Evolutionary conservation across 2,329 filamentous ascomycete species (phyloP), one percentile per base, ranked within the genome.

Genomic region (Berkeleyomyces rouxiae): DNA sequence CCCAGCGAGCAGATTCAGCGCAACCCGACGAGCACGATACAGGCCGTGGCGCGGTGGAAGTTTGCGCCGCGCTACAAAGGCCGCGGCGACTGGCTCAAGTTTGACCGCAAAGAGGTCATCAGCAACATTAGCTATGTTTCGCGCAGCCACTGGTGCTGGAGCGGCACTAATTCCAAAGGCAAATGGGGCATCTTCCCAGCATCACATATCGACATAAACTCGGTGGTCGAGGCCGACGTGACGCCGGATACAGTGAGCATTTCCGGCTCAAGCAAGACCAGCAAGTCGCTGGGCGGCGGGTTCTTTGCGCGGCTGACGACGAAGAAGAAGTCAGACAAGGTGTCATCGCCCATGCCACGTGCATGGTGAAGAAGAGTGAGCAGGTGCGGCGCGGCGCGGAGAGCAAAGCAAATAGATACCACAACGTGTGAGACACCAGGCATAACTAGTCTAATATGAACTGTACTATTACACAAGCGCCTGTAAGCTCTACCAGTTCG

Each of bases 41-140:
- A 74, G 58, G 80, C 78, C 7, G 74, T 76, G 47, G 73, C 79
- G 10, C 74, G 74, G 63, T 83, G 80, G 80, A 80, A 76, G 69
- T 82, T 80, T 71, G 72, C 73, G 58, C 74, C 75, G 43, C 78
- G 76, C 66, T 61, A 65, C 11, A 68, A 67, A 61, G 66, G 69
- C 10, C 69, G 69, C 31, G 74, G 74, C 37, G 70, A 75, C 9
- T 83, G 80, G 80, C 72, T 83, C n/a, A 76, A 73, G 66, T 81
- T 88, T 68, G 83, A 85, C 39, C 85, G 84, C 69, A 82, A 82
- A 23, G 85, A 88, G 66, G 75, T 78, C 2, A 85, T 87, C 13
- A 82, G 78, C 66, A 88, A 85, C 72, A 88, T 82, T 33, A 74
- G 72, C 61, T 81, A 79, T 74, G 67, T 73, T 2, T 73, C 77